Base-by-base conservation (phyloP, 2,329 filamentous ascomycete genomes). In the Aureobasidium melanogenum region DNA sequence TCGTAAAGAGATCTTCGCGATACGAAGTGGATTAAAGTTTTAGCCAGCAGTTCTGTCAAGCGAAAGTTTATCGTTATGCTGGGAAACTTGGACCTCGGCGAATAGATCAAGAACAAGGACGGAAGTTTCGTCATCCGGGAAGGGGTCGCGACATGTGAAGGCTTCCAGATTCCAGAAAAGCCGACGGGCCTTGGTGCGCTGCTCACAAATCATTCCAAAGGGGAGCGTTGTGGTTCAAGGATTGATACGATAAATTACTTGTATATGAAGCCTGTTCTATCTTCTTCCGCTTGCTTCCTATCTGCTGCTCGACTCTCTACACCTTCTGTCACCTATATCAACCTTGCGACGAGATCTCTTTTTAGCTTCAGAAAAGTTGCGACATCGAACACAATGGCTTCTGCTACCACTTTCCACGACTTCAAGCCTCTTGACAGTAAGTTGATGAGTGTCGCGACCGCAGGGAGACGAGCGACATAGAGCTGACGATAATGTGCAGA, bases 371-470 rank as follows among this genome's bases (percentile, higher is more conserved):
- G 41, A 24, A 58, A 32, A 58, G 26, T 30, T 5, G n/a, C 36
- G 15, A 12, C 22, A 28, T 8, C 50, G n/a, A 15, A 10, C 57
- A 78, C 69, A 67, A 89, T 89, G 87, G 77, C 86, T 30, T 86
- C 86, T 60, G 86, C 85, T 68, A 86, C 86, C 22, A 79, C 73
- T 61, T 90, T 96, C 74, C 94, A 88, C 81, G 88, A 92, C 73
- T 95, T 95, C 77, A 89, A 87, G 79, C 86, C 89, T 66, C 83
- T 88, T 67, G 86, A 93, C 76, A 91, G 88, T 91, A 80, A 65
- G 86, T 82, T 39, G 36, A 41, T 24, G 32, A 19, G 46, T 39
- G n/a, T 55, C 14, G n/a, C n/a, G 24, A 44, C 24, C 8, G 12
- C 30, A 32, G 30, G 34, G 55, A 38, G 60, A 67, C 60, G 66